A percentile compares a stretch with the other conserved stretches of the same genome.
These are phyloP conservation scores for Auricularia cornea DNA, from an alignment of 768 basidiomycete genomes.

Conservation along the genomic window DNA sequence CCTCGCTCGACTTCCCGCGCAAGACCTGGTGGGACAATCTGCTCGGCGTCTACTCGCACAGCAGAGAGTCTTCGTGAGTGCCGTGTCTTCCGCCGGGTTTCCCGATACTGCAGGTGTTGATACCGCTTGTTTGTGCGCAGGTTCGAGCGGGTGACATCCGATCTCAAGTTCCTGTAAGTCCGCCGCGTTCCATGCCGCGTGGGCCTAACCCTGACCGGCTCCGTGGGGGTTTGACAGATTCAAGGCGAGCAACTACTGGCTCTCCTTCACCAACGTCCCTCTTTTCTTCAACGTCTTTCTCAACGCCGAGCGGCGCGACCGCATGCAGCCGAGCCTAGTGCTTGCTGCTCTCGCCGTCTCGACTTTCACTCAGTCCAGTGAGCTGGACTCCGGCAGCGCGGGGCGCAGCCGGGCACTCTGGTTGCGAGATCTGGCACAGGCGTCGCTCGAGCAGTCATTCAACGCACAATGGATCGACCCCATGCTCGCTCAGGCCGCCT, in stretches of 20 bases:
- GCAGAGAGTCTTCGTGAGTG: conserved; percentile 27
- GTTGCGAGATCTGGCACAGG: conserved; percentile 49
- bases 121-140: background rate
- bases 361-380: conserved; percentile 64
- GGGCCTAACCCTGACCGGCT: background rate
- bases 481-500: conserved; percentile 62
- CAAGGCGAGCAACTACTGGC: conserved; percentile 1
- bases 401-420: conserved; percentile 53
- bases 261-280: conserved; percentile 10
- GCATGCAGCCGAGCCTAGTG: conserved; percentile 8
- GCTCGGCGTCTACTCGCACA: conserved; percentile 40
- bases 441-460: conserved; percentile 44
- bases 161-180: conserved; percentile 45
- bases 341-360: conserved; percentile 62
- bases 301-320: background rate
- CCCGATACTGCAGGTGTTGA: conserved; percentile 26
- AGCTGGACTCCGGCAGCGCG: conserved; percentile 42
- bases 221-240: background rate
- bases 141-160: conserved; percentile 33
- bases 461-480: conserved; percentile 47
- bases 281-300: conserved; percentile 8
- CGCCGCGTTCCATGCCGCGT: background rate
- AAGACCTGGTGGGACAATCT: conserved; percentile 78
- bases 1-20: conserved; percentile 57
- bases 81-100: conserved; percentile 36